Base-by-base conservation (phyloP, 2,329 filamentous ascomycete genomes). In the Capronia epimyces region DNA sequence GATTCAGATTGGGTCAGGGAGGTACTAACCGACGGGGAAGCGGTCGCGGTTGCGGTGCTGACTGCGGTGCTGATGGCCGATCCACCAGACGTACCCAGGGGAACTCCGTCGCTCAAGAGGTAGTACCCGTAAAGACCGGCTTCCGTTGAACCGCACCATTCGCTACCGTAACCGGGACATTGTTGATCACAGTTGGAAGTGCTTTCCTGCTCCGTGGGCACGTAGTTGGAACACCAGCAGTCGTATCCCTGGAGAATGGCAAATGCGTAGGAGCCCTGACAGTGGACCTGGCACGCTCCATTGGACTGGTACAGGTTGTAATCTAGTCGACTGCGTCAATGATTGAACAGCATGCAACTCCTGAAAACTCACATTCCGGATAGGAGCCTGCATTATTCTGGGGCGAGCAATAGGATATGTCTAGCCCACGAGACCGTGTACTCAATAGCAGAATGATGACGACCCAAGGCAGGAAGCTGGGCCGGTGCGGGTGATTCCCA, bases 201-300 rank as follows among this genome's bases (percentile, higher is more conserved):
- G 40, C 62, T 65, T 6, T 65, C 65, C 5, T 64, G 67, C 31
- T 65, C 53, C 6, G 66, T 64, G 2, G 74, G 74, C 10, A 63
- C 64, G 45, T 72, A 69, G 52, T 76, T 70, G 7, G 73, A 71
- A 60, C 74, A 76, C 73, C 74, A 76, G 60, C 74, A 76, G 15
- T 64, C 62, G 46, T 70, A 66, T n/a, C 64, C 69, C 57, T 72
- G 71, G 8, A 75, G 49, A 31, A 76, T 65, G 12, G 67, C 73
- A 50, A 74, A 71, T 2, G 72, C 72, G 57, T 72, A 76, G 25
- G 66, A 61, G 18, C 58, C 59, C 32, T 60, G 59, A 59, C 74
- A 76, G 27, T 65, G 66, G 1, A 54, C 44, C 36, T 63, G 43
- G 55, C 74, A 76, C 3, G 62, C 61, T 49, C 74, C 74, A 53